phyloP scores from a whole-genome alignment of 78 protist genomes.

The Planoprotostelium fungivorum region DNA sequence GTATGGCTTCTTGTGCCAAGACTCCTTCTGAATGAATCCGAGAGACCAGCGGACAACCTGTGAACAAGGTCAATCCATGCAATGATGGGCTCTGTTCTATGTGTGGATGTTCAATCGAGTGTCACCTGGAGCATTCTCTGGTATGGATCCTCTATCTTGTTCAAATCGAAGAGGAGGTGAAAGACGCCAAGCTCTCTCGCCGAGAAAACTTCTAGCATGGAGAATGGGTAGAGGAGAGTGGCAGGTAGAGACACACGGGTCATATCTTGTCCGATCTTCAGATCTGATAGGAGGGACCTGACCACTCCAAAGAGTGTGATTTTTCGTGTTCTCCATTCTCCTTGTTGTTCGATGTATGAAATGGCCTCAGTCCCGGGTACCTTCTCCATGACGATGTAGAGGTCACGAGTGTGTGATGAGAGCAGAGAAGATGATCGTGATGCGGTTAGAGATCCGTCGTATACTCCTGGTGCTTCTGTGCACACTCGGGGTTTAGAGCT shows the following conservation, averaged over 20 bases:
- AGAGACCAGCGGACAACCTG: not conserved
- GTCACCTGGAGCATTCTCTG: not conserved
- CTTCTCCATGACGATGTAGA: no score
- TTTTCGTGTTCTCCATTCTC: conserved; percentile 1
- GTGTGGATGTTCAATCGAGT: no score
- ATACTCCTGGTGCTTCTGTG: no score
- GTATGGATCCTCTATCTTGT: not conserved
- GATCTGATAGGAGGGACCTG: not conserved
- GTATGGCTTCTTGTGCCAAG: not conserved
- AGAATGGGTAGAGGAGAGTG: not conserved
- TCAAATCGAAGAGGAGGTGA: not conserved
- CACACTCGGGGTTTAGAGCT: no score
- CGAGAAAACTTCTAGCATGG: not conserved
- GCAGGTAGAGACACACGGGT: not conserved
- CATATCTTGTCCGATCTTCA: not conserved
- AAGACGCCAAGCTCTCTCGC: not conserved
- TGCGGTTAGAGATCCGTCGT: no score
- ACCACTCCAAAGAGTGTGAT: not conserved
- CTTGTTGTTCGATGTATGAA: not conserved
- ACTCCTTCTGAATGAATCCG: not conserved
- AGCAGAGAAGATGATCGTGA: no score
- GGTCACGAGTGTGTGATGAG: no score
- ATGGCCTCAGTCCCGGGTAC: not conserved
- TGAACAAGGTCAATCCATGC: not conserved
- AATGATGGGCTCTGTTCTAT: not conserved